Conservation (phyloP, 2,329 filamentous ascomycete genomes). For the Epicoccum sorghinum region DNA sequence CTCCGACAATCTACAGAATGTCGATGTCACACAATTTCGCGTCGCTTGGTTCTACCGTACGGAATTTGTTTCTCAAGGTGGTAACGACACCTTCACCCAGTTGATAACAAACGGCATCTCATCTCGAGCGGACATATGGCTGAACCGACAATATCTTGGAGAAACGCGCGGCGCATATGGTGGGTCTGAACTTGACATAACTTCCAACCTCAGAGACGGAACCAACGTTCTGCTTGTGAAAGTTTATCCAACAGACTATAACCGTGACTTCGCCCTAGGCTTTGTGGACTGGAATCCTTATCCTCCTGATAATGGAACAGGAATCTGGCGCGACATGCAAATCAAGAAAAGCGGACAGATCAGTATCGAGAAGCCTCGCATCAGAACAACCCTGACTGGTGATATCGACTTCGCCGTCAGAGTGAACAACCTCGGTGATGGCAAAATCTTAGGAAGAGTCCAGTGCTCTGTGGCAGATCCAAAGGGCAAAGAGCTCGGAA, state of each 20-base stretch:
- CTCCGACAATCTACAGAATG: constrained; percentile 56
- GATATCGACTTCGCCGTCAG: constrained; percentile 29
- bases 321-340: constrained; percentile 66
- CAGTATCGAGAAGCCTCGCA: constrained; percentile 45
- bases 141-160: constrained; percentile 63
- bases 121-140: constrained; percentile 64
- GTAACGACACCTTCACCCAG: constrained; percentile 43
- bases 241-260: constrained; percentile 65
- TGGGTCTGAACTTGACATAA: constrained; percentile 63
- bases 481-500: constrained; percentile 17
- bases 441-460: background rate
- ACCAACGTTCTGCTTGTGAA: constrained; percentile 61
- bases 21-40: constrained; percentile 57
- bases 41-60: constrained; percentile 66
- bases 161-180: constrained; percentile 62
- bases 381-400: constrained; percentile 28
- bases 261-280: constrained; percentile 63
- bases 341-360: constrained; percentile 60
- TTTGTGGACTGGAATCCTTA: constrained; percentile 69
- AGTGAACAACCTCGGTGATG: constrained; percentile 26
- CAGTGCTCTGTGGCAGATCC: constrained; percentile 17
- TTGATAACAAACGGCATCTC: constrained; percentile 66
- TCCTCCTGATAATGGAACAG: constrained; percentile 67
- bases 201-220: constrained; percentile 46
- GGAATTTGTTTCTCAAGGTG: constrained; percentile 46